phyloP scores from a whole-genome alignment of 805 yeast genomes.

The Vanderwaltozyma verrucispora region DNA sequence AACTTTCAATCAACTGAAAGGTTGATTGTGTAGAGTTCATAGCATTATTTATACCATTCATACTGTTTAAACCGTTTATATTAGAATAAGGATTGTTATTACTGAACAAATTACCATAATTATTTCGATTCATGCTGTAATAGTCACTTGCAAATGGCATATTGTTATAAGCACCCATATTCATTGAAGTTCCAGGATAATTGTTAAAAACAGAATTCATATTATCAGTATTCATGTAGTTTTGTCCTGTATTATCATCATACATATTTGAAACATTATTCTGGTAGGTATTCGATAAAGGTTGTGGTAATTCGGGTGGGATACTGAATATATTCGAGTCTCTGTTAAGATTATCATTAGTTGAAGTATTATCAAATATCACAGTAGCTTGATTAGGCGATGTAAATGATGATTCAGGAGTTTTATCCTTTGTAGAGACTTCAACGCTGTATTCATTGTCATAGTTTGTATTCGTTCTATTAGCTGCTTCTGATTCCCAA shows the following conservation, averaged over 20 bases:
- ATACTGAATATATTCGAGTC: not conserved
- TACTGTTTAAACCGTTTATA: not conserved
- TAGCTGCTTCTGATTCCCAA: constrained; percentile 1
- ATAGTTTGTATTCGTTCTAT: not conserved
- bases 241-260: not conserved
- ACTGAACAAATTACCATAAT: not conserved
- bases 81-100: constrained; percentile 1
- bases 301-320: not conserved
- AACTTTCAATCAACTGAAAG: constrained; percentile 82
- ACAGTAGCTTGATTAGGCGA: not conserved
- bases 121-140: not conserved
- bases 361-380: not conserved
- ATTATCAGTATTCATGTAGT: not conserved
- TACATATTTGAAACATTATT: not conserved
- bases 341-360: not conserved
- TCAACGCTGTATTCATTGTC: too few relatives aligned
- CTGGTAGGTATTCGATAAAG: not conserved
- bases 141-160: not conserved
- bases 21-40: constrained; percentile 84
- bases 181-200: not conserved
- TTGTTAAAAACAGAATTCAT: not conserved
- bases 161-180: not conserved
- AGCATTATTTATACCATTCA: constrained; percentile 4
- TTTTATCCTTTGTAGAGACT: not conserved
- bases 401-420: not conserved